Conservation (phyloP, 2,329 filamentous ascomycete genomes). For the Epichloe amarillans region DNA sequence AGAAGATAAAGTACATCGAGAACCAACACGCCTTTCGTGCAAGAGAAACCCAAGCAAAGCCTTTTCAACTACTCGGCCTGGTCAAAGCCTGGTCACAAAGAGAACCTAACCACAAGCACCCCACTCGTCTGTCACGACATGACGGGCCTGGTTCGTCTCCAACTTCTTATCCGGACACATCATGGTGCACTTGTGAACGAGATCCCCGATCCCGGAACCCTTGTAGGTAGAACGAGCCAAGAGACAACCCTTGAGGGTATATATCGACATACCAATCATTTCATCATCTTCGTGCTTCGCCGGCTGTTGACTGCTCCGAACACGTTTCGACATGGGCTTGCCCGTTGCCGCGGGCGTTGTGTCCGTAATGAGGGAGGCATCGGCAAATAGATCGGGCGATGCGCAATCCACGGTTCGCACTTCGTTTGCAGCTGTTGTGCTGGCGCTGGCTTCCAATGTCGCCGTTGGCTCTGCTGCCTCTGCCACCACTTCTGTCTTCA, state of each 20-base stretch:
- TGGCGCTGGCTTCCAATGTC: background rate
- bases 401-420: slow-evolving; percentile 2
- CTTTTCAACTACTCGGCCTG: no score
- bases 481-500: background rate
- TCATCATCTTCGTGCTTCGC: background rate
- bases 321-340: background rate
- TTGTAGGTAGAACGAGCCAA: slow-evolving; percentile 5
- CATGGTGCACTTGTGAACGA: slow-evolving; percentile 4
- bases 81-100: background rate
- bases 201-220: background rate
- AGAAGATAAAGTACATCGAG: no score
- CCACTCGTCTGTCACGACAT: slow-evolving; percentile 3
- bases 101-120: slow-evolving; percentile 1
- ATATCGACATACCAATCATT: slow-evolving; percentile 5
- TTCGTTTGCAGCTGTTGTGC: background rate
- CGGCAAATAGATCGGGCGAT: background rate
- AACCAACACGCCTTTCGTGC: no score
- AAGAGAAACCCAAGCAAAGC: no score
- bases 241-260: slow-evolving; percentile 6
- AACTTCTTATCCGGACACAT: slow-evolving; percentile 1
- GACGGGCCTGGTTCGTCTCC: slow-evolving; percentile 1
- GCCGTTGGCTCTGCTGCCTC: background rate
- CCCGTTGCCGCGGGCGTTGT: background rate
- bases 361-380: slow-evolving; percentile 1
- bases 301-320: background rate